Base-by-base conservation (phyloP, 2,329 filamentous ascomycete species). In the Triangularia verruculosa region DNA sequence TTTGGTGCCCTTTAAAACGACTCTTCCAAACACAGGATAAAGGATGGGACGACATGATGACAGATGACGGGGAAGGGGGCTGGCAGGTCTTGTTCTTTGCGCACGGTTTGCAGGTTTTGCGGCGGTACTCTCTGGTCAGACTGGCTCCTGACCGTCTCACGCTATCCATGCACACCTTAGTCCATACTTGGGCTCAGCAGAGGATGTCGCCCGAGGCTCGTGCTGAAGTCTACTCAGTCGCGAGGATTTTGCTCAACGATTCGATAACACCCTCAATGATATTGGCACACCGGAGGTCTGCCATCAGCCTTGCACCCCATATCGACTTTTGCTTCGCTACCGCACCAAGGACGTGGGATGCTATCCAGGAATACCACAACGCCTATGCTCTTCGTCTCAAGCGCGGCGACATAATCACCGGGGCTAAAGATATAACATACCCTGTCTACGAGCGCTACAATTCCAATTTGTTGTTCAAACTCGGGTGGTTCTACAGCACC, bases 91-190 rank as follows among this genome's bases (percentile, higher is more conserved):
- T 57, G 8, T 64, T 63, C 12, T 2, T 9, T 0, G 4, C 32
- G 0, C 32, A 34, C 11, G 69, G 68, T 0, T 30, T 68, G 0
- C 43, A 5, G 0, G 15, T 70, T 1, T 53, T 73, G 7, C 6
- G 60, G 9, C 54, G 55, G 2, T 69, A 69, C 9, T 72, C 70
- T 1, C 64, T 73, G 2, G 54, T 72, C 15, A 72, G 65, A 27
- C 22, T 52, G 2, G 57, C 54, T 8, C 22, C 27, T 7, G 12
- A 30, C 1, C 20, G 0, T 0, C 39, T 57, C 9, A 6, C 32
- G 9, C 32, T 34, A 13, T 70, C 68, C 1, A 72, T 73, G 70
- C 72, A 73, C 8, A 55, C 68, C 2, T 20, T 73, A 2, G 68
- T 72, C 1, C 70, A 71, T 12, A 61, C 62, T 2, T 72, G 70